These are phyloP conservation scores for Osmozyma mogii DNA, from an alignment of 805 yeast species.

Conservation along the genomic window DNA sequence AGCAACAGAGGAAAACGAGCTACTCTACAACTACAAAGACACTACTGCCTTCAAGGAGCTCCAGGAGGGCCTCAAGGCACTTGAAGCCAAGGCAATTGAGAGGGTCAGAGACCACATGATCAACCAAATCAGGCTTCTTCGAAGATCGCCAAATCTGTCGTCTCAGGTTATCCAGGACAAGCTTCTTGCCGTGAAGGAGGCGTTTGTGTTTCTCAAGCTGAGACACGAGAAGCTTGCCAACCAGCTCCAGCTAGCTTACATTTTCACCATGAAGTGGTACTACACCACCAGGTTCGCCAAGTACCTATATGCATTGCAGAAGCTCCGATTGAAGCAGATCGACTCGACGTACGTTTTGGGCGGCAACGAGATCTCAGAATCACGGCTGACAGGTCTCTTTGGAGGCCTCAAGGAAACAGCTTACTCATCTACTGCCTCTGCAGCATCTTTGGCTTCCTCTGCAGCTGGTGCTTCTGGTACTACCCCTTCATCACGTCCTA, in stretches of 20 bases:
- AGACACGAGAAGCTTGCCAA: constrained; percentile 57
- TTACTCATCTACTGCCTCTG: constrained; percentile 19
- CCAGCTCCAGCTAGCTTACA: constrained; percentile 73
- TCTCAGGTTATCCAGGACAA: constrained; percentile 70
- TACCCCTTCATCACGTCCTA: constrained; percentile 3
- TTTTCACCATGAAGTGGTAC: constrained; percentile 91
- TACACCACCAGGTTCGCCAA: constrained; percentile 71
- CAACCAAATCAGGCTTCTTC: constrained; percentile 53
- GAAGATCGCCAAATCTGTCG: constrained; percentile 49
- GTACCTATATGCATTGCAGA: constrained; percentile 65
- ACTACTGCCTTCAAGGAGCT: constrained; percentile 22
- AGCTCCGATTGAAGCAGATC: constrained; percentile 45
- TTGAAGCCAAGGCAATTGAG: constrained; percentile 61
- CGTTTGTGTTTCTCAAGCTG: constrained; percentile 46
- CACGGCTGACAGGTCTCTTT: constrained; percentile 7
- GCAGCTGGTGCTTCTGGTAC: constrained; percentile 5
- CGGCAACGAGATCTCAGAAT: constrained; percentile 15
- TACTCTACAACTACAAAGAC: constrained; percentile 12
- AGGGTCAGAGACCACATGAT: constrained; percentile 67
- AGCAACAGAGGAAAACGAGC: constrained; percentile 13
- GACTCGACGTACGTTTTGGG: constrained; percentile 56
- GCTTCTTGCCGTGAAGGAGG: constrained; percentile 54
- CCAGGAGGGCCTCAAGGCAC: constrained; percentile 34
- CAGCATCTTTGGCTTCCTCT: constrained; percentile 1
- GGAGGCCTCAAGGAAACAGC: constrained; percentile 6